Evolutionary conservation across 108 stramenopile species (phyloP).

Genomic region (Discostella pseudostelligera): DNA sequence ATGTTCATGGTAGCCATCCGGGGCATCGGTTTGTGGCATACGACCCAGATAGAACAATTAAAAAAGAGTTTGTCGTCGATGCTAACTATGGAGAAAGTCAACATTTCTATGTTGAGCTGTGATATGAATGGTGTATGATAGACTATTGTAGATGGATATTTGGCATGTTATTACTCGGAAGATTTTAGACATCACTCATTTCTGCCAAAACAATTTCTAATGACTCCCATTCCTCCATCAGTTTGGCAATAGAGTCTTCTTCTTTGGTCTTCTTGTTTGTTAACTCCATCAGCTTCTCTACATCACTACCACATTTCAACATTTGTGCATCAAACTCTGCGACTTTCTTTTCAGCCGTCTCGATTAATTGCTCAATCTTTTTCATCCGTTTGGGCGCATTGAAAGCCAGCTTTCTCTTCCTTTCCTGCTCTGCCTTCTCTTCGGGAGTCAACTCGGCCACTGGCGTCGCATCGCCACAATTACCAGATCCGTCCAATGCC

Average conservation of each 20-base stretch:
- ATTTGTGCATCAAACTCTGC: conserved; percentile 75
- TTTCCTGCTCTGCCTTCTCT: conserved; percentile 46
- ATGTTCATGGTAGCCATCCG: conserved; percentile 45
- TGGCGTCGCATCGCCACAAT: conserved; percentile 11
- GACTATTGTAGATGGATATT: background rate
- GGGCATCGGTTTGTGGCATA: conserved; percentile 53
- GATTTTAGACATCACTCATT: conserved; percentile 14
- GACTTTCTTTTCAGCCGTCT: conserved; percentile 65
- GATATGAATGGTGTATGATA: background rate
- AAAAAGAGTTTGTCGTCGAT: conserved; percentile 27
- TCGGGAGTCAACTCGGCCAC: conserved; percentile 28
- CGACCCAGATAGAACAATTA: conserved; percentile 38
- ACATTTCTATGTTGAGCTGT: conserved; percentile 47
- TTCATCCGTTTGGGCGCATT: conserved; percentile 82
- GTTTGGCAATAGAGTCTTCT: conserved; percentile 48
- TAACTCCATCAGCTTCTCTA: conserved; percentile 68
- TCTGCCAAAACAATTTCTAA: conserved; percentile 63
- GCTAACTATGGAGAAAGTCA: conserved; percentile 38
- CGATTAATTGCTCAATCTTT: conserved; percentile 76
- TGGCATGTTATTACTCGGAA: background rate
- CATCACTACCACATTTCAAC: conserved; percentile 72
- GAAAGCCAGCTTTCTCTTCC: conserved; percentile 68
- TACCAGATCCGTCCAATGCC: conserved; percentile 9
- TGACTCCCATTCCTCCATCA: conserved; percentile 86
- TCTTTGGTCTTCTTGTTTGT: conserved; percentile 53